A percentile compares a stretch with the other conserved stretches of the same genome.
phyloP scores from a whole-genome alignment of 208 protist genomes.

The Trypanosoma boissoni region DNA sequence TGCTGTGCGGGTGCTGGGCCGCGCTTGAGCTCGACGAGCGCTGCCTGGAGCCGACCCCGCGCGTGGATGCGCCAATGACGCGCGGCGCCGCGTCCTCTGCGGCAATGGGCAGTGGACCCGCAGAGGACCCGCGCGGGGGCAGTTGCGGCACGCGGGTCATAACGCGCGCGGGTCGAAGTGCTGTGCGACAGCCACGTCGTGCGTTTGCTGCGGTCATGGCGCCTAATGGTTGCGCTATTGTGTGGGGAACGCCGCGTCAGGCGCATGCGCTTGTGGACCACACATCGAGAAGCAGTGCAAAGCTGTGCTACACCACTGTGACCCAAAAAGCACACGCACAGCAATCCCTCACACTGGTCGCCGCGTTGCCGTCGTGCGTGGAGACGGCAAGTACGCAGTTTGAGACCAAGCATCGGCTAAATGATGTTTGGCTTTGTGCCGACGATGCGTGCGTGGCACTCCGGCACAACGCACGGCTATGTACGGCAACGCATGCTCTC shows the following conservation, averaged over 20 bases:
- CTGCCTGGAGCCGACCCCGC: slow-evolving; percentile 6
- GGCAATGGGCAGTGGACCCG: slow-evolving; percentile 1
- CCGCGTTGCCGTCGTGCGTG: slow-evolving; percentile 9
- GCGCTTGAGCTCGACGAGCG: slow-evolving; percentile 29
- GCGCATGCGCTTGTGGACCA: no score
- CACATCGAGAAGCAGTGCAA: no score
- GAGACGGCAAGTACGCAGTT: slow-evolving; percentile 16
- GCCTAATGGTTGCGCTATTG: slow-evolving; percentile 39
- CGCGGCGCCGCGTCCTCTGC: neutral
- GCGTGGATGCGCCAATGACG: neutral
- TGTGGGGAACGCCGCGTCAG: slow-evolving; percentile 26
- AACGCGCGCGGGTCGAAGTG: slow-evolving; percentile 10
- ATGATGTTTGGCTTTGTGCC: slow-evolving; percentile 19
- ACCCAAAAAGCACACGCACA: neutral
- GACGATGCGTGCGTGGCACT: slow-evolving; percentile 13
- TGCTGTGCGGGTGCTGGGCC: slow-evolving; percentile 33
- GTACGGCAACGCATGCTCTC: neutral
- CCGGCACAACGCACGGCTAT: slow-evolving; percentile 11
- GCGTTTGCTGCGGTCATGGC: slow-evolving; percentile 47
- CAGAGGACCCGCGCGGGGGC: neutral
- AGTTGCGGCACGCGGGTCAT: neutral
- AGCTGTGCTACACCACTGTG: no score
- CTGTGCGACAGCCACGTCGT: slow-evolving; percentile 13
- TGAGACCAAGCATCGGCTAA: neutral
- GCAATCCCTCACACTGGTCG: neutral